phyloP scores from a whole-genome alignment of 73 alveolate genomes.

The Paramecium sonneborni region DNA sequence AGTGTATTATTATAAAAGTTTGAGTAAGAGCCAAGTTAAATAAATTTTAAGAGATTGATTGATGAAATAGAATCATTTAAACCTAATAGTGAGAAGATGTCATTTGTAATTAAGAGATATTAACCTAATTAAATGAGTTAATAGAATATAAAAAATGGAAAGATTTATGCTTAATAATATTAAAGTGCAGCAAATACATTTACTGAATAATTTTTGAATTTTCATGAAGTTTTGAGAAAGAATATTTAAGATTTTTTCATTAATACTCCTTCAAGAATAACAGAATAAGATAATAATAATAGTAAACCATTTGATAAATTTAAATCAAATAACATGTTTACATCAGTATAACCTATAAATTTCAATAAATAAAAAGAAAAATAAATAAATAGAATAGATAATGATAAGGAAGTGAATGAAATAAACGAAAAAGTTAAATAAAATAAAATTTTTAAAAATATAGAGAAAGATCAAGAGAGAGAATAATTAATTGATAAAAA shows the following conservation, averaged over 20 bases:
- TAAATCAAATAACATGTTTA: not conserved
- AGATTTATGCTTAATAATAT: not conserved
- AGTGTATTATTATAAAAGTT: not conserved
- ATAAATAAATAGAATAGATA: too few species aligned
- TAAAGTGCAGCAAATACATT: not conserved
- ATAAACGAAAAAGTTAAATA: too few species aligned
- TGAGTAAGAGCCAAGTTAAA: not conserved
- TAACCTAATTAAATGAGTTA: not conserved
- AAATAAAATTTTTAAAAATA: too few species aligned
- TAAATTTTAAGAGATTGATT: not conserved
- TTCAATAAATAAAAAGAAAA: too few species aligned
- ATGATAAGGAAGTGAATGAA: too few species aligned
- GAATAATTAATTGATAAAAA: too few species aligned
- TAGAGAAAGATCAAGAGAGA: too few species aligned
- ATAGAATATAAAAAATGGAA: not conserved
- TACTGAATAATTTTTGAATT: not conserved
- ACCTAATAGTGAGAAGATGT: not conserved
- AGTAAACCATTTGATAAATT: not conserved
- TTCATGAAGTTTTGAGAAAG: not conserved
- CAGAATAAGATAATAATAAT: not conserved
- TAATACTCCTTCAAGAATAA: not conserved
- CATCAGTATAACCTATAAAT: not conserved
- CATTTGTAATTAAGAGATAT: not conserved
- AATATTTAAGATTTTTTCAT: not conserved
- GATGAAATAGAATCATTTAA: not conserved